Evolutionary conservation across 2,329 filamentous ascomycete genomes (phyloP).

Genomic region (Emergomyces pasteurianus): DNA sequence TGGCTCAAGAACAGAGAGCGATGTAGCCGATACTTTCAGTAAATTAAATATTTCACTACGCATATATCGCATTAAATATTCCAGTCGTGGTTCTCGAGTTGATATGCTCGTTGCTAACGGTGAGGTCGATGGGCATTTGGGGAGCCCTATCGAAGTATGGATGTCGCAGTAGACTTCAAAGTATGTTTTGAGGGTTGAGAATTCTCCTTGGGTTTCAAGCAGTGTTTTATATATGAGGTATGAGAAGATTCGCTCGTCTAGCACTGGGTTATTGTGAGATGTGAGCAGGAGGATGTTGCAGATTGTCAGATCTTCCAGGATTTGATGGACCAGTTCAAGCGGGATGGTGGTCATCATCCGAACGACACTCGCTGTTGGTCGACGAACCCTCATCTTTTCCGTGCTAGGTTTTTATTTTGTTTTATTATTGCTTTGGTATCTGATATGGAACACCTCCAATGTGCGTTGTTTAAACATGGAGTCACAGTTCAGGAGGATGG

Average conservation of each 20-base stretch:
- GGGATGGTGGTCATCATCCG: constrained; percentile 4
- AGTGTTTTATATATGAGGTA: not conserved
- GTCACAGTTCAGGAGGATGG: too few relatives aligned
- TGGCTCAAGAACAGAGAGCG: not conserved
- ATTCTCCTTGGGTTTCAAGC: not conserved
- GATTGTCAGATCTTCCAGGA: constrained; percentile 12
- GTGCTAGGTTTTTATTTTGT: too few relatives aligned
- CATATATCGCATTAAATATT: not conserved
- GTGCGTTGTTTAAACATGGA: too few relatives aligned
- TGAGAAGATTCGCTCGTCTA: not conserved
- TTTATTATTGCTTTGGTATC: too few relatives aligned
- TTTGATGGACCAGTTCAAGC: constrained; percentile 12
- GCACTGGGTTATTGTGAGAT: not conserved
- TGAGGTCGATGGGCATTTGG: not conserved
- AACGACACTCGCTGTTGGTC: not conserved
- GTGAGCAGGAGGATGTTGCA: not conserved
- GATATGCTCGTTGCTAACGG: not conserved
- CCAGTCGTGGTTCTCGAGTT: not conserved
- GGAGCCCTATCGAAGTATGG: not conserved
- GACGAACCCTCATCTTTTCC: not conserved
- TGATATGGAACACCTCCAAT: too few relatives aligned
- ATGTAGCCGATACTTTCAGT: not conserved
- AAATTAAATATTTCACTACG: not conserved
- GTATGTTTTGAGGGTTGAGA: not conserved
- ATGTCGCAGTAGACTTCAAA: not conserved